Evolutionary conservation across 495 filamentous ascomycete genomes (phyloP).

Genomic region (Talaromyces borbonicus): DNA sequence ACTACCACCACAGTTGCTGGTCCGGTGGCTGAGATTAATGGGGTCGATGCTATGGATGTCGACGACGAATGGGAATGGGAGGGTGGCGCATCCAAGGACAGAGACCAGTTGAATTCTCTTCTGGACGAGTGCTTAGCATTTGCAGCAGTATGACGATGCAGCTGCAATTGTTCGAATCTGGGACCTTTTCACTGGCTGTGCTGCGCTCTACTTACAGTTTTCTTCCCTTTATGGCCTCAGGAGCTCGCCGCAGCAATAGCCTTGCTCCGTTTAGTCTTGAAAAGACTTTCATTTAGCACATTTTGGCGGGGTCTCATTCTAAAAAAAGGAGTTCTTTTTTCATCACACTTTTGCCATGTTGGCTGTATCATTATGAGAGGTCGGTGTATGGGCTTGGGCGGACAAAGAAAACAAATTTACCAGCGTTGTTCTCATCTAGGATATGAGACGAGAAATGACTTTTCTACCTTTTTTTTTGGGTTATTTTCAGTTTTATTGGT

Average conservation of each 20-base stretch:
- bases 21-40: constrained; percentile 27
- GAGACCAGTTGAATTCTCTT: constrained; percentile 52
- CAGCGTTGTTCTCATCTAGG: neutral
- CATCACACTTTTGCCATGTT: neutral
- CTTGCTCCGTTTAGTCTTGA: too few relatives aligned
- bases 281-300: neutral
- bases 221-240: neutral
- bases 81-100: constrained; percentile 52
- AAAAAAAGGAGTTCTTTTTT: neutral
- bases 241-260: too few relatives aligned
- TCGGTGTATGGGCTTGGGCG: neutral
- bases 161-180: too few relatives aligned
- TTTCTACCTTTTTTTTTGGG: constrained; percentile 15
- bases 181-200: too few relatives aligned
- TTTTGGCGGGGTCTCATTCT: neutral
- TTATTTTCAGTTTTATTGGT: too few relatives aligned
- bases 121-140: constrained; percentile 54
- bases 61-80: constrained; percentile 65
- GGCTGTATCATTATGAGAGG: neutral
- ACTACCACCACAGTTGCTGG: constrained; percentile 15
- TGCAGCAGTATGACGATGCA: constrained; percentile 38
- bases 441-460: neutral
- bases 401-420: neutral
- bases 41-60: constrained; percentile 50
- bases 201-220: constrained; percentile 8